These are phyloP conservation scores for Aspergillus sojae DNA, from an alignment of 2,329 filamentous ascomycete genomes.

Conservation along the genomic window DNA sequence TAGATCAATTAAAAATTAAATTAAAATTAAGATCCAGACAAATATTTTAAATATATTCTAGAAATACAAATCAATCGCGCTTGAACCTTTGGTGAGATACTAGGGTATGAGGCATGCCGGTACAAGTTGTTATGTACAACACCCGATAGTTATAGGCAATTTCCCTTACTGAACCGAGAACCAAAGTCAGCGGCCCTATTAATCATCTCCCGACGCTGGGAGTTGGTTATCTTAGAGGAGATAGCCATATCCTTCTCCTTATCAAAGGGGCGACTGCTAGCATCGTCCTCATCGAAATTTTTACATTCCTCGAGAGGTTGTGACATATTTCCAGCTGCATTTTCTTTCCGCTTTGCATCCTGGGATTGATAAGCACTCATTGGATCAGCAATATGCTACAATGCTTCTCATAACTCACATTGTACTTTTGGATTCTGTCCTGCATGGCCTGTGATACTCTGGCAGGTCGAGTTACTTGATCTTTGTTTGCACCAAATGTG, in stretches of 20 bases:
- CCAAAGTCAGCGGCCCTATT: constrained; percentile 80
- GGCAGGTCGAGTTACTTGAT: not conserved
- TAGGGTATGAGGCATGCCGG: too few species aligned
- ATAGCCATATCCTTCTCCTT: constrained; percentile 90
- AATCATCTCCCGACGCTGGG: constrained; percentile 77
- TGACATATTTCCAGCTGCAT: not conserved
- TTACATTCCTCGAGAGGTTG: constrained; percentile 7
- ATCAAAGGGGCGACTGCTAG: constrained; percentile 85
- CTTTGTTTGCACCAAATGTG: constrained; percentile 24
- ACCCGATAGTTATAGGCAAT: constrained; percentile 36
- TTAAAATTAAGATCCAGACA: too few species aligned
- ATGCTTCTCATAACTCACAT: constrained; percentile 45
- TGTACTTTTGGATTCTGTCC: constrained; percentile 59
- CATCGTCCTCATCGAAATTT: constrained; percentile 79
- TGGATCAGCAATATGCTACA: not conserved
- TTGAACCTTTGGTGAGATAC: too few species aligned
- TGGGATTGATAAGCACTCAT: not conserved
- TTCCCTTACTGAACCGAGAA: constrained; percentile 75
- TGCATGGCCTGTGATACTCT: constrained; percentile 48
- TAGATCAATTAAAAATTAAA: too few species aligned
- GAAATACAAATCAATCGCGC: too few species aligned
- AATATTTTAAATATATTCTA: too few species aligned
- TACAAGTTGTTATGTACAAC: too few species aligned
- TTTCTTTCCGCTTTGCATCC: constrained; percentile 12
- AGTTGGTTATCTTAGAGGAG: constrained; percentile 69